These are phyloP conservation scores for Rhizopus delemar DNA, from an alignment of 371 early-diverging fungal genomes.

Conservation along the genomic window DNA sequence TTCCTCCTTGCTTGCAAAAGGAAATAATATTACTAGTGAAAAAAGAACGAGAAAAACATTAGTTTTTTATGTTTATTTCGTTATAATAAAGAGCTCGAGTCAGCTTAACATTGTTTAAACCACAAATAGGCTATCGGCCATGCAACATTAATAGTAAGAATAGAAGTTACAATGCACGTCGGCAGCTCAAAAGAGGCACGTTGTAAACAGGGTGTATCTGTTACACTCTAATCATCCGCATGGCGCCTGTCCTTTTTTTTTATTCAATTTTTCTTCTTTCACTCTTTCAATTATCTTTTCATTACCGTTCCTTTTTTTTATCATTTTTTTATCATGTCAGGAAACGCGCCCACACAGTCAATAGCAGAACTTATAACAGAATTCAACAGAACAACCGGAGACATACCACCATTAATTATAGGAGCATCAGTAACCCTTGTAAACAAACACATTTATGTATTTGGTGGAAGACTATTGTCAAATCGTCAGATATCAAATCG, in stretches of 20 bases:
- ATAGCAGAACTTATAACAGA: constrained; percentile 43
- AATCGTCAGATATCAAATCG: constrained; percentile 58
- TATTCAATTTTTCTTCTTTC: neutral
- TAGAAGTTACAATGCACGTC: neutral
- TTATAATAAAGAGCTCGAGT: too few species aligned
- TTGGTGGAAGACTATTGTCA: constrained; percentile 67
- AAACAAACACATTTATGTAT: constrained; percentile 58
- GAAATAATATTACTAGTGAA: too few species aligned
- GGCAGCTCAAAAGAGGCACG: neutral
- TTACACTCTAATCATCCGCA: neutral
- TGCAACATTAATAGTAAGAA: too few species aligned
- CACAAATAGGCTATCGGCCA: too few species aligned
- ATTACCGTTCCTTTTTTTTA: neutral
- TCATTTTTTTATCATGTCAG: neutral
- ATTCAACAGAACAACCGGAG: constrained; percentile 41
- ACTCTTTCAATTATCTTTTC: neutral
- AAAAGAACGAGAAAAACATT: too few species aligned
- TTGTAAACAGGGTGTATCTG: neutral
- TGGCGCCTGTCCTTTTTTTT: constrained; percentile 3
- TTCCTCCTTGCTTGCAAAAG: too few species aligned
- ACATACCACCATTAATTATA: constrained; percentile 67
- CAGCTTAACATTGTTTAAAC: too few species aligned
- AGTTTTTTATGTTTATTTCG: too few species aligned
- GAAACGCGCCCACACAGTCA: constrained; percentile 29
- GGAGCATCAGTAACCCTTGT: constrained; percentile 66